A percentile compares a stretch with the other conserved stretches of the same genome.
These are phyloP conservation scores for Ascochyta fabae DNA, from an alignment of 2,329 filamentous ascomycete species.

Conservation along the genomic window DNA sequence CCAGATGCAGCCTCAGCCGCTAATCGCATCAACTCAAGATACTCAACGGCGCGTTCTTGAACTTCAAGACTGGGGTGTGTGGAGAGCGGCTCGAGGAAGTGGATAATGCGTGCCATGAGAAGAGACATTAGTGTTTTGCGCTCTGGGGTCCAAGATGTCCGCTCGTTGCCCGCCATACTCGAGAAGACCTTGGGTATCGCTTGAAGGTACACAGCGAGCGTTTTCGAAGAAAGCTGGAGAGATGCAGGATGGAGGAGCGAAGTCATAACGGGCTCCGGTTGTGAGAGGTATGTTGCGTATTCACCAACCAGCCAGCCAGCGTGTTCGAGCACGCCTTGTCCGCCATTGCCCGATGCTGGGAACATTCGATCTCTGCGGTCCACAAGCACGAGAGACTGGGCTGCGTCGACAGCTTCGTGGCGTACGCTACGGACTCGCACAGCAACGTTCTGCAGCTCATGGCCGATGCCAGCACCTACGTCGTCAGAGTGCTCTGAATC, in stretches of 20 bases:
- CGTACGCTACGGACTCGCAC: conserved; percentile 89
- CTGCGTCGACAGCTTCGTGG: conserved; percentile 78
- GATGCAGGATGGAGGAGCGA: conserved; percentile 73
- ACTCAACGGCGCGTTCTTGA: conserved; percentile 92
- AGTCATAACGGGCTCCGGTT: conserved; percentile 74
- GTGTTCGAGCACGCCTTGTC: conserved; percentile 72
- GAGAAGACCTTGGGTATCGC: conserved; percentile 86
- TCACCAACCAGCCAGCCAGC: conserved; percentile 89
- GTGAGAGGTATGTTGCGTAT: conserved; percentile 74
- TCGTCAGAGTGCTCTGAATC: conserved; percentile 42
- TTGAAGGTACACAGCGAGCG: conserved; percentile 82
- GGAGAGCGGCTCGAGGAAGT: conserved; percentile 79
- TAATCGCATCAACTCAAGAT: conserved; percentile 85
- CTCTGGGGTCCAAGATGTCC: conserved; percentile 72
- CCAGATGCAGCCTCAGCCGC: conserved; percentile 79
- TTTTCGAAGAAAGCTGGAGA: conserved; percentile 65
- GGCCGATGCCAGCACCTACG: conserved; percentile 76
- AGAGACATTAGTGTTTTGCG: conserved; percentile 77
- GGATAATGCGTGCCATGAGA: conserved; percentile 79
- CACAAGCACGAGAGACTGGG: conserved; percentile 73
- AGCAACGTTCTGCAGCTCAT: conserved; percentile 86
- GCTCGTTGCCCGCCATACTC: conserved; percentile 69
- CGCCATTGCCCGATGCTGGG: conserved; percentile 57
- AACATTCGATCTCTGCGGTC: conserved; percentile 66
- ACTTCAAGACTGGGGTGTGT: conserved; percentile 89